Percentiles rank a stretch among this genome's conserved stretches.
Conservation (phyloP, 2,329 filamentous ascomycete genomes). For the Ophiostoma piceae region DNA sequence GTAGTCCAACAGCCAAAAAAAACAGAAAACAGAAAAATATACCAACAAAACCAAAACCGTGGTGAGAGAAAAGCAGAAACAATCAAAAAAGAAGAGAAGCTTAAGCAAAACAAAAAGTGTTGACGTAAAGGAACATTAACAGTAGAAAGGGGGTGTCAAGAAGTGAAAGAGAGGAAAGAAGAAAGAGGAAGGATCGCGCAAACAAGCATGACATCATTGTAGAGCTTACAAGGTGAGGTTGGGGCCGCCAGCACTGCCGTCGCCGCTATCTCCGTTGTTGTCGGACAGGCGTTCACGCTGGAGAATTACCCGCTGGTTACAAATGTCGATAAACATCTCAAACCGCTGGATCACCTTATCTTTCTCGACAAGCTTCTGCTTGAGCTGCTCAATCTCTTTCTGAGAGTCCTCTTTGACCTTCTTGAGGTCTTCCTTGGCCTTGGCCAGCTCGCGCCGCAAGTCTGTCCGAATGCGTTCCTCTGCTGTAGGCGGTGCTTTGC, state of each 20-base stretch:
- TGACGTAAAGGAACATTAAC: not conserved
- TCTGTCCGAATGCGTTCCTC: conserved; percentile 61
- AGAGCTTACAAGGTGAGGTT: conserved; percentile 20
- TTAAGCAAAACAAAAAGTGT: not conserved
- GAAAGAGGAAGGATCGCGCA: not conserved
- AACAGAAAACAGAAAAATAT: not conserved
- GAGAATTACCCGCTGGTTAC: conserved; percentile 61
- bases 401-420: conserved; percentile 52
- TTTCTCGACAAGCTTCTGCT: conserved; percentile 57
- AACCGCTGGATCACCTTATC: conserved; percentile 58
- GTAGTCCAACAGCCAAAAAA: not conserved
- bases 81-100: conserved; percentile 6
- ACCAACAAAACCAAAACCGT: conserved; percentile 6
- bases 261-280: conserved; percentile 27
- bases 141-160: not conserved
- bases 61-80: not conserved
- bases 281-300: conserved; percentile 50
- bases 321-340: conserved; percentile 66
- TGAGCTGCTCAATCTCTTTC: conserved; percentile 55
- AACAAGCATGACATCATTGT: not conserved
- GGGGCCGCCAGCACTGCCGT: conserved; percentile 25
- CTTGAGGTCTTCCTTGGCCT: conserved; percentile 51
- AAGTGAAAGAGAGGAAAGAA: not conserved
- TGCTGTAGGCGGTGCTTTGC: conserved; percentile 57
- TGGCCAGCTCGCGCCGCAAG: conserved; percentile 55